Conservation (phyloP, 83 land plant genomes). For the Larix sibirica region DNA sequence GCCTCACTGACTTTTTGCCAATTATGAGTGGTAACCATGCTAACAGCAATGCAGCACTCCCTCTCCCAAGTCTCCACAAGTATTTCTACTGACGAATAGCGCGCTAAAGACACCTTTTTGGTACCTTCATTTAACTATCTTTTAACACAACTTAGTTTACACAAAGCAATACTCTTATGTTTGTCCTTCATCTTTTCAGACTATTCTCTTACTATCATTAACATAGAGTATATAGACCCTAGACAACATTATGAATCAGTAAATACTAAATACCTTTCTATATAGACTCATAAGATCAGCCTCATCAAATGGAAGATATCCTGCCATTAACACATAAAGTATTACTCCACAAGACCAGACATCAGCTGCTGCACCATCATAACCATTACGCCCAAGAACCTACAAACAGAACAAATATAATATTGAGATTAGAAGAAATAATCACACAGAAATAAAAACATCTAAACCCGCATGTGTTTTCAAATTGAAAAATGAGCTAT, state of each 20-base stretch:
- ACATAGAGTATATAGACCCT: neutral
- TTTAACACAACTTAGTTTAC: neutral
- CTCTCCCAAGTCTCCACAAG: neutral
- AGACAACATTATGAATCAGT: neutral
- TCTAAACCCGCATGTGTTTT: neutral
- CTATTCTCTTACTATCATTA: neutral
- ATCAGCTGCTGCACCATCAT: constrained; percentile 68
- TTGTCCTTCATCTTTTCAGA: neutral
- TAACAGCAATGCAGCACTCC: neutral
- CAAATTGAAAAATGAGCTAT: neutral
- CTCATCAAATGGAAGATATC: constrained; percentile 75
- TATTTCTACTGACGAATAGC: neutral
- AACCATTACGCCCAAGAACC: constrained; percentile 69
- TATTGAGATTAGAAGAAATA: neutral
- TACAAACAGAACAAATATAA: constrained; percentile 5
- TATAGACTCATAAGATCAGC: constrained; percentile 67
- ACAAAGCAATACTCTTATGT: neutral
- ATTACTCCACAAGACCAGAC: constrained; percentile 84
- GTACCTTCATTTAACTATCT: neutral
- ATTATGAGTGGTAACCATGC: neutral
- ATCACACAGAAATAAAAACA: neutral
- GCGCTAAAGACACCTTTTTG: neutral
- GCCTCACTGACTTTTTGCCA: too few species aligned
- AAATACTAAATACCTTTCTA: constrained; percentile 59
- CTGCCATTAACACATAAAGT: constrained; percentile 62